These are phyloP conservation scores for Primulina huaijiensis DNA, from an alignment of 257 asterid species.

Conservation along the genomic window DNA sequence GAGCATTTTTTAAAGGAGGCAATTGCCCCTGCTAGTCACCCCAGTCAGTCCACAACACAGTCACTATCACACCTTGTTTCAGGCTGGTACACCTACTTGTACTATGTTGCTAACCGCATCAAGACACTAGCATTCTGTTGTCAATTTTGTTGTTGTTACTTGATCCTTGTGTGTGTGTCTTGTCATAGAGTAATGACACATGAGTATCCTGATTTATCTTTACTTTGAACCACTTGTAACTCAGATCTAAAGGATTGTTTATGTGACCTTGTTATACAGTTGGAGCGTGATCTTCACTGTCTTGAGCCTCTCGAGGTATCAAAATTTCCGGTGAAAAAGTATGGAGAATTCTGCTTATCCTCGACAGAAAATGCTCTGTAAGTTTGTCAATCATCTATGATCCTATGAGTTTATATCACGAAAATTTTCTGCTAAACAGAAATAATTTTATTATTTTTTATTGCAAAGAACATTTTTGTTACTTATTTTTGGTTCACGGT, in stretches of 20 bases:
- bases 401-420: background rate
- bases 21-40: background rate
- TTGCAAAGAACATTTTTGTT: too few species aligned
- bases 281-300: slow-evolving; percentile 76
- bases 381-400: slow-evolving; percentile 29
- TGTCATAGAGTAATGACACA: slow-evolving; percentile 5
- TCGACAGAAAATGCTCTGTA: slow-evolving; percentile 71
- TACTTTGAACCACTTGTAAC: slow-evolving; percentile 17
- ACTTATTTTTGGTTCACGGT: too few species aligned
- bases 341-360: slow-evolving; percentile 49
- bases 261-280: slow-evolving; percentile 36
- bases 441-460: too few species aligned
- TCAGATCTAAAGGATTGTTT: slow-evolving; percentile 19
- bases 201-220: slow-evolving; percentile 1
- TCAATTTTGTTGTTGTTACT: background rate
- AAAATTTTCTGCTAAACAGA: background rate
- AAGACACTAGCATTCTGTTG: background rate
- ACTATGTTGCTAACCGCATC: slow-evolving; percentile 13
- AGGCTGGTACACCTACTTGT: slow-evolving; percentile 9
- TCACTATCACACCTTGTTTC: slow-evolving; percentile 10
- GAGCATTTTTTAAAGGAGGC: slow-evolving; percentile 1
- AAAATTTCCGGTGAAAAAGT: slow-evolving; percentile 64
- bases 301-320: slow-evolving; percentile 74
- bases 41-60: background rate
- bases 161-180: background rate